A percentile compares a stretch with the other conserved stretches of the same genome.
phyloP scores from a whole-genome alignment of 768 basidiomycete genomes.

The Lepiota brunneoincarnata region DNA sequence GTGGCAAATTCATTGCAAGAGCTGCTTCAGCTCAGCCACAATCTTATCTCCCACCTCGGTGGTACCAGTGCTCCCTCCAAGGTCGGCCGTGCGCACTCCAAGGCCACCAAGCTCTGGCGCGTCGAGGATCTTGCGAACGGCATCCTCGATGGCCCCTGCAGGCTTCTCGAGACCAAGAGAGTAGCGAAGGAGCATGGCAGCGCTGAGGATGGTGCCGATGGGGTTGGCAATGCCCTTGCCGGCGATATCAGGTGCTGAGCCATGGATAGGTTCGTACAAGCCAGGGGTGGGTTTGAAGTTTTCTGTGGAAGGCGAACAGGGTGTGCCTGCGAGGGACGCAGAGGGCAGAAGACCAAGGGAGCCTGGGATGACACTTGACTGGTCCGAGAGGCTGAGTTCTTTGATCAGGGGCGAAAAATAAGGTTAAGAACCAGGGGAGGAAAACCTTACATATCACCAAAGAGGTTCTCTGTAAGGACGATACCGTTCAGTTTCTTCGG shows the following conservation, averaged over 20 bases:
- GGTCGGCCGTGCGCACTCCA: constrained; percentile 81
- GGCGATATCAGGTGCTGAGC: constrained; percentile 95
- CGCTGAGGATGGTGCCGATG: constrained; percentile 91
- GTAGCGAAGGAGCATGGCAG: constrained; percentile 91
- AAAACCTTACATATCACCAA: constrained; percentile 88
- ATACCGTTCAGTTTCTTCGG: constrained; percentile 95
- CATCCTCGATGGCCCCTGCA: constrained; percentile 82
- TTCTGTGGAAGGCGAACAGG: constrained; percentile 50
- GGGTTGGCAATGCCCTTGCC: constrained; percentile 93
- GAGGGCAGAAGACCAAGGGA: constrained; percentile 96
- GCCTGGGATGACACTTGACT: constrained; percentile 95
- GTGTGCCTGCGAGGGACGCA: constrained; percentile 92
- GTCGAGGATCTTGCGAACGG: constrained; percentile 91
- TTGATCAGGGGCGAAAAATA: constrained; percentile 6
- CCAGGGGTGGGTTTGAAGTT: constrained; percentile 79
- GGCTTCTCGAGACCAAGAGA: constrained; percentile 87
- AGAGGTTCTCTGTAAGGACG: constrained; percentile 92
- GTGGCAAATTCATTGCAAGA: constrained; percentile 36
- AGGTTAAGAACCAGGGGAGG: background rate
- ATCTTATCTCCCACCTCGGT: constrained; percentile 82
- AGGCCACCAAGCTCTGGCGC: constrained; percentile 61
- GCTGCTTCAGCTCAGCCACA: constrained; percentile 62
- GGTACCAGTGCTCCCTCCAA: constrained; percentile 78
- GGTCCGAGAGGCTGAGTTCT: constrained; percentile 82
- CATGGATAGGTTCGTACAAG: constrained; percentile 96